Conservation (phyloP, 2,329 filamentous ascomycete species). For the Ceratocystis eucalypticola region DNA sequence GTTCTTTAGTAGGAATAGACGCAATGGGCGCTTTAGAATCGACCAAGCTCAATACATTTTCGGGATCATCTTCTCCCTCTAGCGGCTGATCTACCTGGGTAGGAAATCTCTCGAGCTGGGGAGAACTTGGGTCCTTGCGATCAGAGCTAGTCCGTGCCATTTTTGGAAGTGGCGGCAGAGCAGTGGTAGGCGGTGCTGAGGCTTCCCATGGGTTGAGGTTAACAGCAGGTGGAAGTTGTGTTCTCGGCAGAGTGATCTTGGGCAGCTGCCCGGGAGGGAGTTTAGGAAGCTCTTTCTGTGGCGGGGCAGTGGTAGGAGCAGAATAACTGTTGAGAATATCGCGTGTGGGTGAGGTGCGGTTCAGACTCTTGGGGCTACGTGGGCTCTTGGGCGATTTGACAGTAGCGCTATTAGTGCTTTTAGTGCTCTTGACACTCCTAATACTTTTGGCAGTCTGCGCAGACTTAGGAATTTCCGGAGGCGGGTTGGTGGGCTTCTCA, state of each 20-base stretch:
- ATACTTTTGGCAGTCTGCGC: neutral
- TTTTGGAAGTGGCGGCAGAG: conserved; percentile 9
- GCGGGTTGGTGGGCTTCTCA: neutral
- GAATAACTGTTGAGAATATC: neutral
- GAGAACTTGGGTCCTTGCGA: neutral
- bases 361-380: neutral
- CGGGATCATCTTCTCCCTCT: neutral
- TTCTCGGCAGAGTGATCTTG: neutral
- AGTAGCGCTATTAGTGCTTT: neutral
- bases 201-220: neutral
- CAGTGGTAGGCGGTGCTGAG: conserved; percentile 7
- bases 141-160: neutral
- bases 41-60: conserved; percentile 1
- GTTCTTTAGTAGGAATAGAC: neutral
- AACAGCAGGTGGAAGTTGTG: conserved; percentile 1
- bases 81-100: neutral
- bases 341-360: neutral
- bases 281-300: conserved; percentile 4
- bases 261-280: neutral
- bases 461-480: conserved; percentile 4
- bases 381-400: neutral
- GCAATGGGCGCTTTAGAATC: neutral
- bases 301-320: neutral
- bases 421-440: neutral
- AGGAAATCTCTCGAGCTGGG: neutral